These are phyloP conservation scores for Diutina ranongensis DNA, from an alignment of 1,139 yeast genomes.

Conservation along the genomic window DNA sequence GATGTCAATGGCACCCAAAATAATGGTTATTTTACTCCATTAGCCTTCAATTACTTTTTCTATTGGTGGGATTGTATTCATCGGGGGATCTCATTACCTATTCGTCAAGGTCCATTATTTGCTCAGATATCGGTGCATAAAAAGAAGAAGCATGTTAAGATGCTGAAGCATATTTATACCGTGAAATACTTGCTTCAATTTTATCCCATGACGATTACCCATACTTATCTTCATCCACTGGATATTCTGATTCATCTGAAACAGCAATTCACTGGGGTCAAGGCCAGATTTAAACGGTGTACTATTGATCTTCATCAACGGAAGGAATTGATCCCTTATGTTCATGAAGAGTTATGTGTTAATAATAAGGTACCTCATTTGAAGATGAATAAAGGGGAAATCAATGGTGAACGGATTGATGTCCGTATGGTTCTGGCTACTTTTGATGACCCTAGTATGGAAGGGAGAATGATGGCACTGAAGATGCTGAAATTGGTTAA, in stretches of 20 bases:
- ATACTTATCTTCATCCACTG: constrained; percentile 15
- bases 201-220: constrained; percentile 64
- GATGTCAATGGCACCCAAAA: constrained; percentile 34
- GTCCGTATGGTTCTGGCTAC: constrained; percentile 58
- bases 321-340: constrained; percentile 52
- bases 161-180: constrained; percentile 70
- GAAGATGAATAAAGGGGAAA: constrained; percentile 67
- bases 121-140: constrained; percentile 14
- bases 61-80: constrained; percentile 79
- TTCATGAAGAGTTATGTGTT: constrained; percentile 44
- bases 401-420: constrained; percentile 62
- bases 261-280: constrained; percentile 49
- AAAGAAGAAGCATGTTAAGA: constrained; percentile 36
- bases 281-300: constrained; percentile 57
- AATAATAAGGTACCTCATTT: constrained; percentile 41
- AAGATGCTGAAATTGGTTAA: background rate
- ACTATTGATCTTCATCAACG: constrained; percentile 79
- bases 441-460: constrained; percentile 37
- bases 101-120: constrained; percentile 62
- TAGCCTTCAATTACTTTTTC: constrained; percentile 54
- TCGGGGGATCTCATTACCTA: constrained; percentile 61
- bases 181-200: constrained; percentile 69
- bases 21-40: constrained; percentile 68
- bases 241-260: background rate
- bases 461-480: background rate